phyloP scores from a whole-genome alignment of 192 early-diverging fungal genomes.

The Backusella liffmaniae region DNA sequence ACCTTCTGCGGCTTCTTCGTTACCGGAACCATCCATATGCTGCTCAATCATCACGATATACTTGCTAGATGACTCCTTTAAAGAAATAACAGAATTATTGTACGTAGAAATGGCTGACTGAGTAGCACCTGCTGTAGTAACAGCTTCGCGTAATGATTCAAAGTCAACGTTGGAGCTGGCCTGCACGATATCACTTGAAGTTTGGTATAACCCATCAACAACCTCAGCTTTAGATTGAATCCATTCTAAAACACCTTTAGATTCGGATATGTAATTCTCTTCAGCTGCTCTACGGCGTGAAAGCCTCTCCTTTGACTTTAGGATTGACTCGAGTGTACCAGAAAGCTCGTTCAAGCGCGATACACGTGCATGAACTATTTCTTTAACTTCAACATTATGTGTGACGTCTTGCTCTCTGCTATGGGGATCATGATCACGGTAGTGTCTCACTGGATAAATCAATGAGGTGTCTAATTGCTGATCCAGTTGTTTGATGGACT shows the following conservation, averaged over 20 bases:
- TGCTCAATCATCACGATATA: constrained; percentile 16
- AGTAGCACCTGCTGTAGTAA: constrained; percentile 9
- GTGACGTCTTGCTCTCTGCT: constrained; percentile 4
- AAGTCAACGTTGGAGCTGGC: background rate
- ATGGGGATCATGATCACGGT: background rate
- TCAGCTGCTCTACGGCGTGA: constrained; percentile 24
- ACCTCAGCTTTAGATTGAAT: constrained; percentile 4
- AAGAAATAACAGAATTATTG: constrained; percentile 8
- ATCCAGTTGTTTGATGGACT: background rate
- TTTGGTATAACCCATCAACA: background rate
- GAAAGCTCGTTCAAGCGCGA: constrained; percentile 19
- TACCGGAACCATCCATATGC: background rate
- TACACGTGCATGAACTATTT: constrained; percentile 10
- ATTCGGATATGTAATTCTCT: constrained; percentile 18
- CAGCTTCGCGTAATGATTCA: background rate
- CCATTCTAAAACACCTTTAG: constrained; percentile 19
- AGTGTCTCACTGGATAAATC: constrained; percentile 7
- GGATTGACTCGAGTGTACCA: constrained; percentile 17
- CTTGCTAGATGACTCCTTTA: constrained; percentile 11
- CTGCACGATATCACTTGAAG: background rate
- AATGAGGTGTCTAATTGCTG: background rate
- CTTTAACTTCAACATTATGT: constrained; percentile 14
- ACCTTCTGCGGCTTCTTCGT: constrained; percentile 8
- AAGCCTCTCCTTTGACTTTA: constrained; percentile 23
- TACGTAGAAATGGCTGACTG: constrained; percentile 18